Evolutionary conservation across 306 rosid species (phyloP).

Genomic region (Glycine soja): DNA sequence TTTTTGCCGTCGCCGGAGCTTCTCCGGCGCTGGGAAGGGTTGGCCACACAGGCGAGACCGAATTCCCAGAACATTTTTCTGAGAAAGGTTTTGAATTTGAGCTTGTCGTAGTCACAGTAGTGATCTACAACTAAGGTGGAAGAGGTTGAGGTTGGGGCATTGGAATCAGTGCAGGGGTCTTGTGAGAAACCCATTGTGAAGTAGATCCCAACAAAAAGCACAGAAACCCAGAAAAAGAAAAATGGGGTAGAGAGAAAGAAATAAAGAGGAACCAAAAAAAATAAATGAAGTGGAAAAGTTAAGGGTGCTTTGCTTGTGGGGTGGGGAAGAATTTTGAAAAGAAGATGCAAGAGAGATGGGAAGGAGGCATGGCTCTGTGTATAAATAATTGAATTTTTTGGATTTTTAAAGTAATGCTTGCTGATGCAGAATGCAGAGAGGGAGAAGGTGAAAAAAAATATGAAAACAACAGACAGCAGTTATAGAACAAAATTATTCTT

Average conservation of each 20-base stretch:
- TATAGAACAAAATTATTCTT: not conserved
- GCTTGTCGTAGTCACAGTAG: slow-evolving; percentile 51
- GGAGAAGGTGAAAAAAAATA: slow-evolving; percentile 27
- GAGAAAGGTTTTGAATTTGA: slow-evolving; percentile 58
- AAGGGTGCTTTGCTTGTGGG: slow-evolving; percentile 75
- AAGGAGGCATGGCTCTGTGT: slow-evolving; percentile 24
- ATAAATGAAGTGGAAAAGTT: slow-evolving; percentile 24
- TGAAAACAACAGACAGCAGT: not conserved
- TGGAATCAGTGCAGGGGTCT: slow-evolving; percentile 52
- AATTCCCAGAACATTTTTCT: slow-evolving; percentile 72
- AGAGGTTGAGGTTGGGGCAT: slow-evolving; percentile 13
- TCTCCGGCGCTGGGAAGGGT: slow-evolving; percentile 49
- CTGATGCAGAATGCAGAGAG: not conserved
- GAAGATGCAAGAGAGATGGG: slow-evolving; percentile 2
- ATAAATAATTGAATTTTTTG: slow-evolving; percentile 11
- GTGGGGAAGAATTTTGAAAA: slow-evolving; percentile 63
- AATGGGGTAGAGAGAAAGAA: slow-evolving; percentile 16
- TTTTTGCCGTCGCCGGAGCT: slow-evolving; percentile 19
- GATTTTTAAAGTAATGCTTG: not conserved
- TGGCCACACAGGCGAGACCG: slow-evolving; percentile 60
- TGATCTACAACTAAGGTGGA: slow-evolving; percentile 37
- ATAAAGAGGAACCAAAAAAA: slow-evolving; percentile 1
- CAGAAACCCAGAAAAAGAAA: slow-evolving; percentile 61
- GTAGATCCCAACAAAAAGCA: slow-evolving; percentile 69
- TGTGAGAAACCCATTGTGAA: slow-evolving; percentile 61